These are phyloP conservation scores for Exidia glandulosa DNA, from an alignment of 768 basidiomycete genomes.

Conservation along the genomic window DNA sequence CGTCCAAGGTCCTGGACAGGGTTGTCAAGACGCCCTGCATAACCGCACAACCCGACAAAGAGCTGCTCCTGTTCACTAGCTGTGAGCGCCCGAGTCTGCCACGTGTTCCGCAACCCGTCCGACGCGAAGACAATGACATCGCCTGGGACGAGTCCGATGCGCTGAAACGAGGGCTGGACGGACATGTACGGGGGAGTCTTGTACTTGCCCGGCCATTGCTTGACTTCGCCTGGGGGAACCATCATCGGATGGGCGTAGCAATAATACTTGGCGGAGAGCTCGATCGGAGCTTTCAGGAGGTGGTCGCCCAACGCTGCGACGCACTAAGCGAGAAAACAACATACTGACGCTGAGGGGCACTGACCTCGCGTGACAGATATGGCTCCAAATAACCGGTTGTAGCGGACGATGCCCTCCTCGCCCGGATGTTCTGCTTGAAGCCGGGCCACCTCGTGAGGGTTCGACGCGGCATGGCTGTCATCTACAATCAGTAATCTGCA, in stretches of 20 bases:
- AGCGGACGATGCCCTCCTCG: neutral
- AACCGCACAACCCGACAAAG: neutral
- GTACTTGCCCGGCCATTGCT: neutral
- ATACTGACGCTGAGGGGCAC: neutral
- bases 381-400: neutral
- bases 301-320: neutral
- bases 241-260: neutral
- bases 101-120: neutral
- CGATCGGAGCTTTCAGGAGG: neutral
- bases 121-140: neutral
- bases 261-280: neutral
- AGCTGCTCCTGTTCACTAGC: neutral
- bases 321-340: neutral
- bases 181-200: neutral
- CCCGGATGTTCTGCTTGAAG: neutral
- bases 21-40: neutral
- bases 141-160: neutral
- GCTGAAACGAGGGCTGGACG: neutral
- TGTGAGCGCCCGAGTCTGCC: neutral
- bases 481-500: neutral
- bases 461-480: neutral
- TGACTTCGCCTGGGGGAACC: neutral
- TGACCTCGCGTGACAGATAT: neutral
- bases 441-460: neutral
- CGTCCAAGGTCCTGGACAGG: neutral